A percentile compares a stretch with the other conserved stretches of the same genome.
Evolutionary conservation across 768 basidiomycete genomes (phyloP).

Genomic region (Lactarius psammicola): DNA sequence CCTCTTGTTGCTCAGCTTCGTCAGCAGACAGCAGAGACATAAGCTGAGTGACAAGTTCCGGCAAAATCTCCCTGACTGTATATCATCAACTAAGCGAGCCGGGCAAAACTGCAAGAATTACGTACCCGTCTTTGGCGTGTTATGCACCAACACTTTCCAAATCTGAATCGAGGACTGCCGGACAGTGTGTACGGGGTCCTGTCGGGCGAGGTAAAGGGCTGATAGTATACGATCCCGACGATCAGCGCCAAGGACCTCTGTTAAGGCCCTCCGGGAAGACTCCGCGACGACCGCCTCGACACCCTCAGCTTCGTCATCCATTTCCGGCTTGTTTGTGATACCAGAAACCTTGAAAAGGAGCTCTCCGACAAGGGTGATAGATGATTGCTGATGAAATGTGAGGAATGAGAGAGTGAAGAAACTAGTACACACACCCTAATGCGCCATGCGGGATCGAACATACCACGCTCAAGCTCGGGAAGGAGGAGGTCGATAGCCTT

Average conservation of each 20-base stretch:
- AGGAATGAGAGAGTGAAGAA: background rate
- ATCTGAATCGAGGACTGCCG: conserved; percentile 91
- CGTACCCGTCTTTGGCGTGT: conserved; percentile 85
- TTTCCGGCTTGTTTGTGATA: conserved; percentile 84
- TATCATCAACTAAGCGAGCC: conserved; percentile 12
- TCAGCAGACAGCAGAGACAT: conserved; percentile 74
- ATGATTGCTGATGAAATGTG: conserved; percentile 68
- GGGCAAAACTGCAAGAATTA: background rate
- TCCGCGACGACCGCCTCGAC: conserved; percentile 69
- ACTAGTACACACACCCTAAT: conserved; percentile 65
- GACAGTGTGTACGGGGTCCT: conserved; percentile 87
- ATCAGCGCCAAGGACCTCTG: conserved; percentile 84
- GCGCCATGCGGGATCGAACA: conserved; percentile 94
- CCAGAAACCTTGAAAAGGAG: conserved; percentile 95
- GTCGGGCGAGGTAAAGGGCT: conserved; percentile 87
- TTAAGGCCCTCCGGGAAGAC: conserved; percentile 77
- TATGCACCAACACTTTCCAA: conserved; percentile 97
- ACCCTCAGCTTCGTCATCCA: conserved; percentile 75
- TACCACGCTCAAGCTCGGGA: conserved; percentile 90
- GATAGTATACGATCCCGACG: conserved; percentile 89
- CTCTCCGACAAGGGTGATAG: conserved; percentile 94
- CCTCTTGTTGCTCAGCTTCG: conserved; percentile 89
- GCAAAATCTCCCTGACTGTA: conserved; percentile 84
- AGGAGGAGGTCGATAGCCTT: conserved; percentile 91
- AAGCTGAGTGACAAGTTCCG: conserved; percentile 77